Evolutionary conservation across 805 yeast genomes (phyloP).

Genomic region (Zygosaccharomyces kombuchaensis): DNA sequence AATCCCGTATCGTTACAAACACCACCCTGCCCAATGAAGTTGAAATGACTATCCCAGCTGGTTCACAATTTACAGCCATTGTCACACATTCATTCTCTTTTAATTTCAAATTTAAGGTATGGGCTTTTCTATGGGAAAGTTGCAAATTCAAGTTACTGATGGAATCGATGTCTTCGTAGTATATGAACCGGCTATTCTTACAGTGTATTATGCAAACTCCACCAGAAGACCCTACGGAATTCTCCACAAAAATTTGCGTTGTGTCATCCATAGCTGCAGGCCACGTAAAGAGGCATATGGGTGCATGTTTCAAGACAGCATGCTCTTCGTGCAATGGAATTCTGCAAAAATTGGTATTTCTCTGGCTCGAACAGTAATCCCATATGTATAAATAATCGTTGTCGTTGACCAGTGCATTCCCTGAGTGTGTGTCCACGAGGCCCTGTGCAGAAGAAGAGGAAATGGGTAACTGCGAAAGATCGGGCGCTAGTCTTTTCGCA

Average conservation of each 20-base stretch:
- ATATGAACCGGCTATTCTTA: slow-evolving; percentile 53
- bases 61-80: slow-evolving; percentile 56
- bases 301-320: slow-evolving; percentile 18
- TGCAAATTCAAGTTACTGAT: slow-evolving; percentile 29
- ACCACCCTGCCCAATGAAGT: slow-evolving; percentile 67
- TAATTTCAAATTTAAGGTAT: slow-evolving; percentile 22
- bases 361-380: slow-evolving; percentile 61
- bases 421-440: slow-evolving; percentile 44
- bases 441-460: slow-evolving; percentile 29
- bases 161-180: slow-evolving; percentile 66
- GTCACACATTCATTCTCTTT: slow-evolving; percentile 49
- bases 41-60: slow-evolving; percentile 67
- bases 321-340: slow-evolving; percentile 29
- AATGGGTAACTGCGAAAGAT: slow-evolving; percentile 15
- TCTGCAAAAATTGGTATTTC: slow-evolving; percentile 40
- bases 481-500: slow-evolving; percentile 24
- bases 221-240: slow-evolving; percentile 40
- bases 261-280: slow-evolving; percentile 30
- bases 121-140: slow-evolving; percentile 28
- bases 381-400: slow-evolving; percentile 58
- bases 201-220: slow-evolving; percentile 68
- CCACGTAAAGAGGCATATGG: slow-evolving; percentile 29
- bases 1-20: slow-evolving; percentile 60
- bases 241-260: slow-evolving; percentile 46
- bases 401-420: slow-evolving; percentile 47